Evolutionary conservation across 2,329 filamentous ascomycete genomes (phyloP), one percentile per base, ranked within the genome.

Genomic region (Neodidymelliopsis sp.): DNA sequence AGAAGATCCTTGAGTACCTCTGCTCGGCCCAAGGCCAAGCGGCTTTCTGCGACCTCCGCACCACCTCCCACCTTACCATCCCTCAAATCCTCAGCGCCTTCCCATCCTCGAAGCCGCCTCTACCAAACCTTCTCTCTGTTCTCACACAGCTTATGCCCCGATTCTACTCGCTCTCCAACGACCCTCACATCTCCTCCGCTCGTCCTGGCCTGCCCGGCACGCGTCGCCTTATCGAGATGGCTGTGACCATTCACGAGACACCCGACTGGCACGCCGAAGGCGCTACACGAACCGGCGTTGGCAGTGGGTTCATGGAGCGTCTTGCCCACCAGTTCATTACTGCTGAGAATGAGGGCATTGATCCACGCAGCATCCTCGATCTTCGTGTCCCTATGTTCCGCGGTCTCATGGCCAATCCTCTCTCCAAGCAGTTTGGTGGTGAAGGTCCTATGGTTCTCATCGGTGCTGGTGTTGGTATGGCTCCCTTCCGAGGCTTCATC

Each of bases 381-480:
- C 69, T 97, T 12, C 86, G 90, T 61, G 79, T 97, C 4, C 94
- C 94, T 63, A 97, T 99, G 90, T 99, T 99, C 83, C 91, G 96
- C 67, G 94, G 94, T 0, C 80, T 99, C 31, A 99, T 99, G 94
- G 87, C 91, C 54, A 99, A 99, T 72, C 94, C 94, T 0, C 82
- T 99, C 1, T 94, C 92, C 9, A 88, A 87, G 68, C 86, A 97
- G 68, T 99, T 97, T 69, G 88, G 91, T 41, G 87, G 89, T 2
- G 93, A 99, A 70, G 94, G 94, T 0, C 94, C 94, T 0, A 99
- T 99, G 94, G 86, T 99, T 27, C 83, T 99, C 36, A 96, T 99
- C 62, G 94, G 94, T 23, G 94, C 94, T 4, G 94, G 94, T 45
- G 94, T 99, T 16, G 94, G 94, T 57, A 93, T 99, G 73, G 94